Evolutionary conservation across 2,329 filamentous ascomycete genomes (phyloP).

Genomic region (Calonectria pseudoreteaudii): DNA sequence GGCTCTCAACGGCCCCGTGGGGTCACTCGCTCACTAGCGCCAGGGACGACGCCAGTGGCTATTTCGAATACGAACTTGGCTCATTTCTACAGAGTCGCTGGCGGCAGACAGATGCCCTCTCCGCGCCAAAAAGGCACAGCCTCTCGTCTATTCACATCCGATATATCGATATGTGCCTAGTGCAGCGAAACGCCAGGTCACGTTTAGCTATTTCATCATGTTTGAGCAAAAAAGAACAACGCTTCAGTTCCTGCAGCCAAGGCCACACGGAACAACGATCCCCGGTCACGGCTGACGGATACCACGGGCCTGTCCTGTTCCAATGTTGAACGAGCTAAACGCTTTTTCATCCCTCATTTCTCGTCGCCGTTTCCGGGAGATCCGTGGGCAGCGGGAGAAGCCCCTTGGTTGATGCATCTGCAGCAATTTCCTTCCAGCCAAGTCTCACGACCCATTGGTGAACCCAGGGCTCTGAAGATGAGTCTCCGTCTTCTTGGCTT

Average conservation of each 20-base stretch:
- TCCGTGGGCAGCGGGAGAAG: background rate
- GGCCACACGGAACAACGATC: background rate
- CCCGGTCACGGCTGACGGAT: background rate
- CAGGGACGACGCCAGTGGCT: background rate
- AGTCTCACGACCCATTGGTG: background rate
- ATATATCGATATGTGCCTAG: background rate
- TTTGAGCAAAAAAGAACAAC: too few species aligned
- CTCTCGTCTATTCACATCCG: too few species aligned
- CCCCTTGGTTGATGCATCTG: background rate
- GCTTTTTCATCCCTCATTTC: background rate
- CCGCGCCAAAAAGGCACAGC: too few species aligned
- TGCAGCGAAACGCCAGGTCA: background rate
- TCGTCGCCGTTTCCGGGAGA: background rate
- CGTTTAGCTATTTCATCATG: background rate
- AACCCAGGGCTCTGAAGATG: background rate
- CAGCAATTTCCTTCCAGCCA: constrained; percentile 1
- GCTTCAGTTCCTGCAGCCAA: background rate
- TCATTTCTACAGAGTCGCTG: background rate
- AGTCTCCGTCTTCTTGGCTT: background rate
- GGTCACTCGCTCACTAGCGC: background rate
- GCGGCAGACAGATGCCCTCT: background rate
- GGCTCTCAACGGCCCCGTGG: background rate
- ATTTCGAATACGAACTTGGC: background rate
- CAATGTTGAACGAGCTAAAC: background rate
- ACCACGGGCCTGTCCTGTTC: background rate